Evolutionary conservation across 495 filamentous ascomycete genomes (phyloP), one percentile per base, ranked within the genome.

Genomic region (Niebla homalea): DNA sequence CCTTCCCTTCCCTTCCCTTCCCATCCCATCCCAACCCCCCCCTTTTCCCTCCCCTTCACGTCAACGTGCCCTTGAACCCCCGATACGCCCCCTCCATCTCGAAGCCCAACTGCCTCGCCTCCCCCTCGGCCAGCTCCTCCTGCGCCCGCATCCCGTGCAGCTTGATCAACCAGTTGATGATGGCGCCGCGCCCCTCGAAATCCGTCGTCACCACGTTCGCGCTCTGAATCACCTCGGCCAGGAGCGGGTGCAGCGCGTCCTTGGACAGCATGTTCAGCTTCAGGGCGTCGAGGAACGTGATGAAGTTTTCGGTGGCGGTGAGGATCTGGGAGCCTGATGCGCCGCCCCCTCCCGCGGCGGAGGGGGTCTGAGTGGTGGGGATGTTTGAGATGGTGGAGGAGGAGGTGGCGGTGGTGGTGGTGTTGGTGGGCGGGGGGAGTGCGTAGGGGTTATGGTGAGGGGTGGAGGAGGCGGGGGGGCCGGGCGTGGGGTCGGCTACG

Each of bases 161-260:
- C 22, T 84, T 79, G 59, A 99, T 99, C 57, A 99, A 72, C 93
- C 93, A 99, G 61, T 93, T 87, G 38, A 99, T 86, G 58, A 99
- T 97, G 72, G 96, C 96, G 38, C 85, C 87, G 58, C 90, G 80
- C 56, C 83, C 86, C 53, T 95, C 87, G 64, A 97, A 99, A 48
- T 96, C 92, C 37, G 89, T 86, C 14, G 90, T 94, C 52, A 97
- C 93, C 62, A 89, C 90, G 64, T 97, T 97, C 23, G 94, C 93
- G 2, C 85, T 84, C 51, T 95, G 89, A 37, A 99, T 99, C 11
- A 95, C 84, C 52, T 96, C 89, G 1, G 87, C 89, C 1, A 97
- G 74, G 1, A 97, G 71, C 16, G 93, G 93, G 59, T 99, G 93
- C 15, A 99, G 71, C 46, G 89, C 87, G 67, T 99, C 90, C 64